A percentile compares a stretch with the other conserved stretches of the same genome.
These are phyloP conservation scores for Coemansia sp. DNA, from an alignment of 192 early-diverging fungal species.

Conservation along the genomic window DNA sequence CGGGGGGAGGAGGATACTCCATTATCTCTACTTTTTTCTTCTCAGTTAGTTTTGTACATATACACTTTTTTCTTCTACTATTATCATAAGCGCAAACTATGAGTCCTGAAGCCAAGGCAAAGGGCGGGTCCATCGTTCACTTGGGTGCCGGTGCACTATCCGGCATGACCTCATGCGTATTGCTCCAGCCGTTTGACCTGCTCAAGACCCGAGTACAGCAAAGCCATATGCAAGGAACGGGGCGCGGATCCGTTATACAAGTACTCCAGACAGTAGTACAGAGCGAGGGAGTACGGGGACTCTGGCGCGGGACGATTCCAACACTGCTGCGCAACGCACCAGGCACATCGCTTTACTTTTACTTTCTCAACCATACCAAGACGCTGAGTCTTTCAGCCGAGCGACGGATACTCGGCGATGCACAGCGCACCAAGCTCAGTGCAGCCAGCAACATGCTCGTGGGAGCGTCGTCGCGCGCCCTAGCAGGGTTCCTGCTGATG, in stretches of 20 bases:
- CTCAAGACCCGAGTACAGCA: conserved; percentile 82
- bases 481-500: conserved; percentile 90
- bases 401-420: conserved; percentile 19
- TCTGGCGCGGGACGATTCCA: conserved; percentile 56
- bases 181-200: conserved; percentile 90
- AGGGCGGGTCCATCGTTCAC: conserved; percentile 62
- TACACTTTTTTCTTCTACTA: neutral
- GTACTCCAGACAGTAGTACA: conserved; percentile 62
- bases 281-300: conserved; percentile 48
- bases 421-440: conserved; percentile 45
- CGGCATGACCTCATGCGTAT: conserved; percentile 74
- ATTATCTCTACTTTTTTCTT: conserved; percentile 2
- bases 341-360: conserved; percentile 67
- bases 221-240: conserved; percentile 19
- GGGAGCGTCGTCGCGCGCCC: conserved; percentile 69
- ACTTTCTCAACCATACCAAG: conserved; percentile 58
- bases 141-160: conserved; percentile 77
- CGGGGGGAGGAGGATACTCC: neutral
- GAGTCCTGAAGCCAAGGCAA: conserved; percentile 21
- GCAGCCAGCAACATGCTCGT: conserved; percentile 71
- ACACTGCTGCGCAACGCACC: conserved; percentile 53
- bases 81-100: conserved; percentile 8
- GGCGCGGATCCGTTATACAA: neutral
- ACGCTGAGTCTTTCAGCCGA: conserved; percentile 27
- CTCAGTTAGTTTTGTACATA: neutral